Percentiles rank a stretch among this genome's conserved stretches.
Conservation (phyloP, 257 asterid genomes). For the Gentiana straminea region DNA sequence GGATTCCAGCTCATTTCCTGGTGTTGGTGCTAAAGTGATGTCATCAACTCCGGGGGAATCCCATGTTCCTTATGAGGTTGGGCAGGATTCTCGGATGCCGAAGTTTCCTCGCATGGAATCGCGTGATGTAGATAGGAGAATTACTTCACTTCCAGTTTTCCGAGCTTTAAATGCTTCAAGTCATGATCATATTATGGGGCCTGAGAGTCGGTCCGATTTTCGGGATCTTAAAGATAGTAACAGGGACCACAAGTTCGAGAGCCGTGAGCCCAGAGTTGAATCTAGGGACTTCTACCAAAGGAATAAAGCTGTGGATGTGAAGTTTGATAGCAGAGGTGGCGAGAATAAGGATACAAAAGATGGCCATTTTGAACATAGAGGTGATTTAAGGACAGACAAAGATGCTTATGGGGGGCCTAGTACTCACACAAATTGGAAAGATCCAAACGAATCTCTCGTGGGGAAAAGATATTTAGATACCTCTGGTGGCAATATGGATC, state of each 20-base stretch:
- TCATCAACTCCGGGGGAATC: constrained; percentile 41
- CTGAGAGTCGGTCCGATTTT: constrained; percentile 52
- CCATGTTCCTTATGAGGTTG: constrained; percentile 56
- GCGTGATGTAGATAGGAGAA: constrained; percentile 63
- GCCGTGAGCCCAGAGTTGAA: constrained; percentile 49
- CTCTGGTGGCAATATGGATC: constrained; percentile 42
- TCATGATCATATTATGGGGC: constrained; percentile 39
- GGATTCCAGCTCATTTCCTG: constrained; percentile 45
- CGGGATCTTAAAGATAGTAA: constrained; percentile 48
- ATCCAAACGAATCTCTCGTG: constrained; percentile 43
- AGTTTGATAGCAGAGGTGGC: constrained; percentile 40
- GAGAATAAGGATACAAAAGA: constrained; percentile 60
- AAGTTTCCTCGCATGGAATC: constrained; percentile 60
- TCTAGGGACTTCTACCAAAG: constrained; percentile 48
- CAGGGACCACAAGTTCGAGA: constrained; percentile 55
- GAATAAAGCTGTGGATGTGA: constrained; percentile 42
- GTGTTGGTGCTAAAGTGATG: constrained; percentile 37
- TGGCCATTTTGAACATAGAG: constrained; percentile 46
- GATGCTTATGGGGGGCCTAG: constrained; percentile 44
- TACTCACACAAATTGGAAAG: constrained; percentile 58
- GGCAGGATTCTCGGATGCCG: constrained; percentile 53
- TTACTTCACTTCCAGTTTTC: constrained; percentile 55
- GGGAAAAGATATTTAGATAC: constrained; percentile 51
- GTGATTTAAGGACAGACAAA: constrained; percentile 52
- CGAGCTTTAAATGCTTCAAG: constrained; percentile 51